Percentiles rank a stretch among this genome's conserved stretches.
Conservation (phyloP, 2,329 filamentous ascomycete genomes). For the Curvularia sp. region DNA sequence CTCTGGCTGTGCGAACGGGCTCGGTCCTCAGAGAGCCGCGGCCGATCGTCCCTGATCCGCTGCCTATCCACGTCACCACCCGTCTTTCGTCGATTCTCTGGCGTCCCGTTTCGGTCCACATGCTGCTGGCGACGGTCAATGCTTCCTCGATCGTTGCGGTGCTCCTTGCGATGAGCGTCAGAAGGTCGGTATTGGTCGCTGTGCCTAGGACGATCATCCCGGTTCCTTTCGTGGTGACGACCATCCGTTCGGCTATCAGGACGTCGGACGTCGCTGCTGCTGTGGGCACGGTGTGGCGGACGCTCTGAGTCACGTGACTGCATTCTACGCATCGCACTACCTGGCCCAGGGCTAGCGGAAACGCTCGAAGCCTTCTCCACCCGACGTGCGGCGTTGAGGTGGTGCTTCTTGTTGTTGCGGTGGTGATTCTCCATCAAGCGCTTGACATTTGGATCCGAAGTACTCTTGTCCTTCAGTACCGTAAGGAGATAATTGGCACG, state of each 20-base stretch:
- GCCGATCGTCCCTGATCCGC: constrained; percentile 29
- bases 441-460: constrained; percentile 74
- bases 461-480: constrained; percentile 86
- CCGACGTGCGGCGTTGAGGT: constrained; percentile 63
- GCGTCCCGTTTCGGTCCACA: constrained; percentile 50
- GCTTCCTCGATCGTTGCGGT: constrained; percentile 42
- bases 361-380: constrained; percentile 64
- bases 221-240: constrained; percentile 37
- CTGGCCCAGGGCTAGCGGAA: constrained; percentile 74
- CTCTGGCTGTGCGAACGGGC: constrained; percentile 55
- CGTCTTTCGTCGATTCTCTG: constrained; percentile 52
- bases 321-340: constrained; percentile 46
- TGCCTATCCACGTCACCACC: constrained; percentile 53
- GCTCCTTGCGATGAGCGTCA: constrained; percentile 49
- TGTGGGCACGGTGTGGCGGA: constrained; percentile 46
- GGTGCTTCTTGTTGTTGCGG: constrained; percentile 86
- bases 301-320: constrained; percentile 47
- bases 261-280: constrained; percentile 48
- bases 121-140: constrained; percentile 49
- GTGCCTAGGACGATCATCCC: constrained; percentile 41
- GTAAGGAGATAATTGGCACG: constrained; percentile 94
- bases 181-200: constrained; percentile 47
- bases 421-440: constrained; percentile 90
- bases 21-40: constrained; percentile 57
- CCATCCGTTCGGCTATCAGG: constrained; percentile 42